Evolutionary conservation across 164 flowering plant species (phyloP).

Genomic region (Paratinospora sagittata): DNA sequence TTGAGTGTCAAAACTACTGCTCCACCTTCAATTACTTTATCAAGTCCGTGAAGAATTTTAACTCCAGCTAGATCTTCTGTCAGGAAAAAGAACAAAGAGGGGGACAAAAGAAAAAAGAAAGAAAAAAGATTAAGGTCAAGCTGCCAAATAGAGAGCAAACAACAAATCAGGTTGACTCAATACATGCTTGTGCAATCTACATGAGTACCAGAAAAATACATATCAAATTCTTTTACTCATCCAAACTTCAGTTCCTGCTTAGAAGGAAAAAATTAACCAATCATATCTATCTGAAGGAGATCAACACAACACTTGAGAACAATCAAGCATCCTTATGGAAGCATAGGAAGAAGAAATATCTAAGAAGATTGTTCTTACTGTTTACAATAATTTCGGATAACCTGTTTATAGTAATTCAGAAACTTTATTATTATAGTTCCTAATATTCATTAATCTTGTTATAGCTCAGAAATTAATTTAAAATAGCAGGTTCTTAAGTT

Average conservation of each 20-base stretch:
- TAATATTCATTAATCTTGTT: no score
- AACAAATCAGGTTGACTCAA: not conserved
- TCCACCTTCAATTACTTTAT: constrained; percentile 95
- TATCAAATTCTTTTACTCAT: not conserved
- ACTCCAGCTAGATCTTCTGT: constrained; percentile 75
- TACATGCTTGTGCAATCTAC: not conserved
- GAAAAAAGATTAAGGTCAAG: constrained; percentile 3
- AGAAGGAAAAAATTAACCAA: not conserved
- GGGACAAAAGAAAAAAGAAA: not conserved
- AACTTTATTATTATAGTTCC: no score
- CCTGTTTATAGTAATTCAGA: no score
- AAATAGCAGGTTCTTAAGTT: no score
- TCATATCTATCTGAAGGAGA: not conserved
- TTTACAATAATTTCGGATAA: not conserved
- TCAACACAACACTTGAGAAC: not conserved
- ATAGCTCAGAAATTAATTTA: no score
- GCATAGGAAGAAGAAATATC: not conserved
- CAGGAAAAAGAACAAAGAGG: not conserved
- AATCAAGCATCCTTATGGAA: not conserved
- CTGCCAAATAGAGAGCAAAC: not conserved
- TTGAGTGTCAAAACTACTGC: constrained; percentile 97
- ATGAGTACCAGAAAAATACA: not conserved
- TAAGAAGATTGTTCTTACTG: not conserved
- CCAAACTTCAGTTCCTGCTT: not conserved
- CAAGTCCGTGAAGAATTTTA: constrained; percentile 92